phyloP scores from a whole-genome alignment of 495 filamentous ascomycete species.

The Parmelia sp. region DNA sequence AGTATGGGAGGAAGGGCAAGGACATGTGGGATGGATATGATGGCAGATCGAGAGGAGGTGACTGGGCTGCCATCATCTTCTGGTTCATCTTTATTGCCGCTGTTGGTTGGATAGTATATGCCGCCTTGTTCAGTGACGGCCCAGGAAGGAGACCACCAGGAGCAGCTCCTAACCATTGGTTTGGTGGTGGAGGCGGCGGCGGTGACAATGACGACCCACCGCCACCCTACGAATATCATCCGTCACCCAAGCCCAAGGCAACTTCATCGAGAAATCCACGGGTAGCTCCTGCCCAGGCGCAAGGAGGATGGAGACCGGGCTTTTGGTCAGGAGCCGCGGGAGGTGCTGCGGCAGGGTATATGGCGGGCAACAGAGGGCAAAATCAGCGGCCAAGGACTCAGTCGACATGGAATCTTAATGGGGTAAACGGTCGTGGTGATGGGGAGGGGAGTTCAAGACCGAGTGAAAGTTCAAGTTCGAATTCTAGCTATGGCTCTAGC shows the following conservation, averaged over 20 bases:
- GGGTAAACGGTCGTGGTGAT: conserved; percentile 31
- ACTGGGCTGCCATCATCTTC: conserved; percentile 33
- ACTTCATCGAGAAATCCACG: conserved; percentile 14
- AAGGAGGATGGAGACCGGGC: conserved; percentile 70
- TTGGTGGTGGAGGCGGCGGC: conserved; percentile 46
- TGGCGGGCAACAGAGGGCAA: conserved; percentile 51
- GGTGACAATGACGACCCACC: conserved; percentile 50
- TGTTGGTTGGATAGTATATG: conserved; percentile 32
- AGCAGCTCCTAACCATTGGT: conserved; percentile 24
- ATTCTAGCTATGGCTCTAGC: conserved; percentile 44
- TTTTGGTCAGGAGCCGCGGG: conserved; percentile 77
- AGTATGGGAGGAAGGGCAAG: conserved; percentile 45
- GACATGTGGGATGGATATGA: conserved; percentile 11
- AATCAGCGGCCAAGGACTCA: conserved; percentile 28
- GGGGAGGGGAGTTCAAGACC: conserved; percentile 47
- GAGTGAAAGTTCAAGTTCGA: conserved; percentile 37
- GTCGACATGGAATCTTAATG: conserved; percentile 17
- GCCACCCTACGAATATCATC: conserved; percentile 52
- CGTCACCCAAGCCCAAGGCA: conserved; percentile 52
- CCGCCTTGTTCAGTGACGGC: conserved; percentile 20
- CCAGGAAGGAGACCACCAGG: conserved; percentile 7
- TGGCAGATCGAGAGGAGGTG: conserved; percentile 18
- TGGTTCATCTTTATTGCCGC: conserved; percentile 45
- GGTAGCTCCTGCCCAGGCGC: conserved; percentile 28
- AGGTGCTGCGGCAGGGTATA: conserved; percentile 66